These are phyloP conservation scores for Spencermartinsiella ligniputridi DNA, from an alignment of 1,139 yeast genomes.

Conservation along the genomic window DNA sequence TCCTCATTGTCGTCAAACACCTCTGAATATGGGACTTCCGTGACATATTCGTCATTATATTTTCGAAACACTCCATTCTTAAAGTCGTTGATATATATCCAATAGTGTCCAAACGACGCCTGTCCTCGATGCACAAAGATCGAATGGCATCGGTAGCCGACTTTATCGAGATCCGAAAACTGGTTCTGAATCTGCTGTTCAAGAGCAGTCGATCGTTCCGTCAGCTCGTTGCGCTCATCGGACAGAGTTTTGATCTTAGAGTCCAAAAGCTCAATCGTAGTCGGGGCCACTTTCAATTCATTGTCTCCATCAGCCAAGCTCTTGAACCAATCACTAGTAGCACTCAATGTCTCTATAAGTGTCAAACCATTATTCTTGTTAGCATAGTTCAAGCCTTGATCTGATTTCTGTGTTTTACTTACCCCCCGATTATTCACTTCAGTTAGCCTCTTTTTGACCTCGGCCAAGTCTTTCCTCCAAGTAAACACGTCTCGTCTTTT, in stretches of 20 bases:
- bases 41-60: slow-evolving; percentile 87
- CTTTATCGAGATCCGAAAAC: slow-evolving; percentile 53
- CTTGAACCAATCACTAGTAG: slow-evolving; percentile 55
- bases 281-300: slow-evolving; percentile 14
- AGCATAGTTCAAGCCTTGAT: not conserved
- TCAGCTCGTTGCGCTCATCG: slow-evolving; percentile 14
- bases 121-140: slow-evolving; percentile 94
- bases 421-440: slow-evolving; percentile 43
- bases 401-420: slow-evolving; percentile 26
- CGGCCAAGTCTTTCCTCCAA: slow-evolving; percentile 57
- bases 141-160: slow-evolving; percentile 82
- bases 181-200: slow-evolving; percentile 51
- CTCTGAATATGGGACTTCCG: slow-evolving; percentile 70
- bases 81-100: slow-evolving; percentile 87
- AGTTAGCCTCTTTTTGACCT: slow-evolving; percentile 42
- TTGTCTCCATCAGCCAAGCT: slow-evolving; percentile 14
- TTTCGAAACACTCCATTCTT: slow-evolving; percentile 66
- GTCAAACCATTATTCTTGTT: slow-evolving; percentile 23
- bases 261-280: slow-evolving; percentile 29
- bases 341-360: slow-evolving; percentile 34
- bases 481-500: slow-evolving; percentile 57
- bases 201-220: slow-evolving; percentile 39
- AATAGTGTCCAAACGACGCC: slow-evolving; percentile 94
- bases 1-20: slow-evolving; percentile 55
- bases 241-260: slow-evolving; percentile 23